Conservation (phyloP, 768 basidiomycete species). For the Pleurotus cornucopiae region DNA sequence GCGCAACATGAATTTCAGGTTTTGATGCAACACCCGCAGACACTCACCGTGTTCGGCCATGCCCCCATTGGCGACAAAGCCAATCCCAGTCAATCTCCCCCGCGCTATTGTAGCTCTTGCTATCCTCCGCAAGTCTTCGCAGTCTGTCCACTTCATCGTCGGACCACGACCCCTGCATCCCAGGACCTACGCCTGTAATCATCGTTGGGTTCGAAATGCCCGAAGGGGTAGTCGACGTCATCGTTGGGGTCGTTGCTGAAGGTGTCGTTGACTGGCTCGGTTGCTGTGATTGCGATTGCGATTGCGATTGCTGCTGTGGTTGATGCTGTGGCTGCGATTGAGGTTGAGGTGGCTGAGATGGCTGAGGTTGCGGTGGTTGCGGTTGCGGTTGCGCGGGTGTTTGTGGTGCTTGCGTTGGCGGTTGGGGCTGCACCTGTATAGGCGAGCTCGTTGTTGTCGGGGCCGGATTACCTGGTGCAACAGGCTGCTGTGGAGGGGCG, state of each 20-base stretch:
- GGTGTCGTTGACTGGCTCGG: conserved; percentile 19
- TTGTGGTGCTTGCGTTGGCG: conserved; percentile 9
- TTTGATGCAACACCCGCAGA: background rate
- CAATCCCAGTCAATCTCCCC: conserved; percentile 80
- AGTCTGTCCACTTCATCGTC: conserved; percentile 73
- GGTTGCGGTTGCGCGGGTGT: background rate
- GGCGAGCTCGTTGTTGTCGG: background rate
- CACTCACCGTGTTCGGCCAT: conserved; percentile 63
- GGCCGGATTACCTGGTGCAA: conserved; percentile 7
- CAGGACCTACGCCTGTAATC: conserved; percentile 28
- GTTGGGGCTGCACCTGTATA: conserved; percentile 14
- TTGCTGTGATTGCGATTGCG: conserved; percentile 13
- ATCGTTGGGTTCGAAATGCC: conserved; percentile 25
- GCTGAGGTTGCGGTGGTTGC: conserved; percentile 9
- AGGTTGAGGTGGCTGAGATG: conserved; percentile 18
- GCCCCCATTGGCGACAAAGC: conserved; percentile 71
- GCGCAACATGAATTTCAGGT: background rate
- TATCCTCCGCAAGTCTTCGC: conserved; percentile 66
- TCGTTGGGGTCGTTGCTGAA: conserved; percentile 19
- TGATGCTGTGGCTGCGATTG: conserved; percentile 14
- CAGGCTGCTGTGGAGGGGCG: conserved; percentile 16
- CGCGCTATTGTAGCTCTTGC: conserved; percentile 39
- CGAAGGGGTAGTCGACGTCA: conserved; percentile 24
- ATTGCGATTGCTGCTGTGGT: conserved; percentile 11
- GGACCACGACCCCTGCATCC: conserved; percentile 68